Percentiles rank a stretch among this genome's conserved stretches.
phyloP scores from a whole-genome alignment of 805 yeast genomes.

The Jamesozyma jinghongensis region DNA sequence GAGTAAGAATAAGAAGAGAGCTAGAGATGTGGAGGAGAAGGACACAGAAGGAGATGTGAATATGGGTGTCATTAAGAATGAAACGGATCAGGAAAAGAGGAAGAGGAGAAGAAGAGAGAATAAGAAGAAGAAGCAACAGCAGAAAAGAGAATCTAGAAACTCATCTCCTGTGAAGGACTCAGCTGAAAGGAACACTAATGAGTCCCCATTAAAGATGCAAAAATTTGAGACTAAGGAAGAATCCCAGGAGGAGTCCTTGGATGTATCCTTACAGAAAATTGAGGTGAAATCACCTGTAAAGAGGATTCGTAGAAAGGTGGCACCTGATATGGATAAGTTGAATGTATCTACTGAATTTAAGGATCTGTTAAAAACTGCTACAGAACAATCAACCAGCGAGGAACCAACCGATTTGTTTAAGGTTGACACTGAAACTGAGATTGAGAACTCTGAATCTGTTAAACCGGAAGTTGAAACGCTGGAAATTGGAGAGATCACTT shows the following conservation, averaged over 20 bases:
- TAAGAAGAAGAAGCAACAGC: conserved; percentile 1
- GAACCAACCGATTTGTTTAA: no score
- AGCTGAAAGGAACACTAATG: conserved; percentile 12
- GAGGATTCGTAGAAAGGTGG: conserved; percentile 11
- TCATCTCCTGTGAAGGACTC: conserved; percentile 8
- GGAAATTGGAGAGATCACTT: no score
- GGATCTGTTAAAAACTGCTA: conserved; percentile 18
- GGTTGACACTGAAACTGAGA: no score
- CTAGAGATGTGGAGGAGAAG: conserved; percentile 2
- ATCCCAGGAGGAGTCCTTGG: neutral
- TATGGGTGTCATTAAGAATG: conserved; percentile 1
- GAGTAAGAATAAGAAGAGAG: conserved; percentile 10
- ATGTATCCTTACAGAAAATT: no score
- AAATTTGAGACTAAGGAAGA: conserved; percentile 8
- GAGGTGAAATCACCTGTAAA: no score
- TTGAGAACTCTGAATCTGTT: no score
- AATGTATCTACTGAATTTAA: conserved; percentile 30
- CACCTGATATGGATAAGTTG: conserved; percentile 25
- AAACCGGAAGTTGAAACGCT: no score
- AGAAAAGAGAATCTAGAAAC: conserved; percentile 1
- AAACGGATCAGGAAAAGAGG: conserved; percentile 1
- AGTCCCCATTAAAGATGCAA: conserved; percentile 9
- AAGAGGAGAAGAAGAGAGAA: conserved; percentile 7
- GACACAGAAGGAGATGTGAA: conserved; percentile 7
- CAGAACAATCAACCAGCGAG: neutral